Conservation (phyloP, 73 alveolate genomes). For the Tetrahymena elliotti region DNA sequence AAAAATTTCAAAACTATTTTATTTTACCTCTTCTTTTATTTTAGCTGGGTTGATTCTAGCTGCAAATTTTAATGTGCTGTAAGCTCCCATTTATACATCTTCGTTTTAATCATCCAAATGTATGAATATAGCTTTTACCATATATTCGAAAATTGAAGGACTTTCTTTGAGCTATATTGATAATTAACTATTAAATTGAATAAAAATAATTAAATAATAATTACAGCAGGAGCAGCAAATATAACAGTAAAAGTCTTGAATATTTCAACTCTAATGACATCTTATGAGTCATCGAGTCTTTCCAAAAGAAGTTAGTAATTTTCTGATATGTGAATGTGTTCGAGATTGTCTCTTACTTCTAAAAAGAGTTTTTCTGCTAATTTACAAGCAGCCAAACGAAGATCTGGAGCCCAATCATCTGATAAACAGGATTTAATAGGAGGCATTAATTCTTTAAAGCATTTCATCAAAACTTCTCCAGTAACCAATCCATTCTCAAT, state of each 20-base stretch:
- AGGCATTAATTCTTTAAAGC: slow-evolving; percentile 66
- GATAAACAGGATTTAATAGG: slow-evolving; percentile 79
- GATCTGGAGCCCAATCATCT: slow-evolving; percentile 95
- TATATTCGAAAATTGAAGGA: slow-evolving; percentile 80
- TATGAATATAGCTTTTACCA: slow-evolving; percentile 80
- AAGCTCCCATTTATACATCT: slow-evolving; percentile 73
- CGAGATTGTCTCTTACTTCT: slow-evolving; percentile 49
- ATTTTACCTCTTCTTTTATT: slow-evolving; percentile 52
- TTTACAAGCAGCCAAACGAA: slow-evolving; percentile 79
- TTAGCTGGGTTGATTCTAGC: slow-evolving; percentile 63
- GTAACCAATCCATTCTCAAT: slow-evolving; percentile 64
- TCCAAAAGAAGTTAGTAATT: slow-evolving; percentile 80
- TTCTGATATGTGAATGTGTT: slow-evolving; percentile 76
- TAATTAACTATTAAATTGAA: background rate
- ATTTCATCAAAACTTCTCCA: slow-evolving; percentile 55
- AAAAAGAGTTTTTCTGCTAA: slow-evolving; percentile 56
- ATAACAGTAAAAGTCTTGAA: slow-evolving; percentile 63
- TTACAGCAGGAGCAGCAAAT: slow-evolving; percentile 58
- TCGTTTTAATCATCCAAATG: slow-evolving; percentile 94
- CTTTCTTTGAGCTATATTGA: slow-evolving; percentile 11
- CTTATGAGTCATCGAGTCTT: slow-evolving; percentile 94
- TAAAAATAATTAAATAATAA: slow-evolving; percentile 7
- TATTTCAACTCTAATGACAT: slow-evolving; percentile 79
- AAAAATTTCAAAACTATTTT: background rate
- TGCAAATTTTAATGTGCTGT: slow-evolving; percentile 71